A percentile compares a stretch with the other conserved stretches of the same genome.
phyloP scores from a whole-genome alignment of 2,329 filamentous ascomycete species.

The Phialophora expanda region DNA sequence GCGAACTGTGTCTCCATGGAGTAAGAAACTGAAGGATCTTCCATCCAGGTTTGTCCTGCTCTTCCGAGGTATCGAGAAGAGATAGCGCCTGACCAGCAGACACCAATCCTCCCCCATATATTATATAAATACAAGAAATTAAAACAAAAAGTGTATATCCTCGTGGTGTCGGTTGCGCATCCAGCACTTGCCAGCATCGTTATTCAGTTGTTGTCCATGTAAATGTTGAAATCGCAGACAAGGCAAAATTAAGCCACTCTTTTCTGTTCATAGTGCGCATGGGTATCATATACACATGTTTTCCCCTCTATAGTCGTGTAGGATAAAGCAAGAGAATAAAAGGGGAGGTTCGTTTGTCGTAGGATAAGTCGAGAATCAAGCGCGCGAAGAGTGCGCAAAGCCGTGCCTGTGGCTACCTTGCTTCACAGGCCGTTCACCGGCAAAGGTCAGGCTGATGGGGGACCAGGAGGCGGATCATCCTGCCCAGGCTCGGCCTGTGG shows the following conservation, averaged over 20 bases:
- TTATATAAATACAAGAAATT: conserved; percentile 30
- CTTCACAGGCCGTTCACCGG: not conserved
- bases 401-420: not conserved
- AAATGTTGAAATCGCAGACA: not conserved
- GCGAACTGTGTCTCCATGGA: not conserved
- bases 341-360: conserved; percentile 4
- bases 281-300: conserved; percentile 32
- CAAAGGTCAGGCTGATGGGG: conserved; percentile 15
- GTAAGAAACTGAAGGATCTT: not conserved
- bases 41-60: not conserved
- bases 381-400: not conserved
- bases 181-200: conserved; percentile 12
- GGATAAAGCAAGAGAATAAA: conserved; percentile 17
- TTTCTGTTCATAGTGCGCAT: conserved; percentile 29
- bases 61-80: not conserved
- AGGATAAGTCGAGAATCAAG: not conserved
- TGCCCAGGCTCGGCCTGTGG: conserved; percentile 14
- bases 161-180: conserved; percentile 8
- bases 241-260: conserved; percentile 25
- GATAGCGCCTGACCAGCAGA: conserved; percentile 24
- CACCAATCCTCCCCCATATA: conserved; percentile 8
- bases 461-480: conserved; percentile 19
- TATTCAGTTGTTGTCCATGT: not conserved
- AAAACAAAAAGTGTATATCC: conserved; percentile 8
- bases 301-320: conserved; percentile 33